Conservation (phyloP, 345 rosid genomes). For the Durio zibethinus region DNA sequence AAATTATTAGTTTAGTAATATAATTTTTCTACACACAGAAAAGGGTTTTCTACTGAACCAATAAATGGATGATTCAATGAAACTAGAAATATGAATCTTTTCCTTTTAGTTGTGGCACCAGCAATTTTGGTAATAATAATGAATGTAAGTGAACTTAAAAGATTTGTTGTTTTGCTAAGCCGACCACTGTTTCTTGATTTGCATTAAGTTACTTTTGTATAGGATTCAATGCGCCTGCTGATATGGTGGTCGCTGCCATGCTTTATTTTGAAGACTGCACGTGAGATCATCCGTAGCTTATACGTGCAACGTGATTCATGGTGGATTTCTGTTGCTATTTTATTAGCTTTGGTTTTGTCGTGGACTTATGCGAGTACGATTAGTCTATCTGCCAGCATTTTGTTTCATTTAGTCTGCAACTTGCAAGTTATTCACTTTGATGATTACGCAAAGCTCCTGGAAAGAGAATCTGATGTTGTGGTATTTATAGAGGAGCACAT, state of each 20-base stretch:
- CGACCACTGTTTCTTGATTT: conserved; percentile 12
- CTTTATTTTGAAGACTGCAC: conserved; percentile 54
- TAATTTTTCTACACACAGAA: neutral
- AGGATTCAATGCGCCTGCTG: conserved; percentile 66
- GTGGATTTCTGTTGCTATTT: conserved; percentile 61
- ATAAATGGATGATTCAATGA: neutral
- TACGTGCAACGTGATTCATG: conserved; percentile 54
- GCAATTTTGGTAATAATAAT: neutral
- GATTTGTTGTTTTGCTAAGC: neutral
- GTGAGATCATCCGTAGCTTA: conserved; percentile 54
- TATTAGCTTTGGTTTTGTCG: conserved; percentile 52
- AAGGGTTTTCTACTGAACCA: neutral
- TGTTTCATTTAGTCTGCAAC: conserved; percentile 87
- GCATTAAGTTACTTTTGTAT: conserved; percentile 16
- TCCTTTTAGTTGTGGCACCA: neutral
- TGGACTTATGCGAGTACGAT: conserved; percentile 76
- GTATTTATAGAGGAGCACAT: conserved; percentile 68
- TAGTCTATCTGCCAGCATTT: conserved; percentile 62
- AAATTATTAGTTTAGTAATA: too few species aligned
- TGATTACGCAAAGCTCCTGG: conserved; percentile 67
- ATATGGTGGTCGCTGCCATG: conserved; percentile 72
- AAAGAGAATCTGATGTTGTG: conserved; percentile 60
- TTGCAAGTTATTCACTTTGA: conserved; percentile 91
- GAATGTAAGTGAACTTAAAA: neutral
- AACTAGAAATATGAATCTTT: neutral